Evolutionary conservation across 2,329 filamentous ascomycete species (phyloP), one percentile per base, ranked within the genome.

Genomic region (Akanthomyces dipterigenus): DNA sequence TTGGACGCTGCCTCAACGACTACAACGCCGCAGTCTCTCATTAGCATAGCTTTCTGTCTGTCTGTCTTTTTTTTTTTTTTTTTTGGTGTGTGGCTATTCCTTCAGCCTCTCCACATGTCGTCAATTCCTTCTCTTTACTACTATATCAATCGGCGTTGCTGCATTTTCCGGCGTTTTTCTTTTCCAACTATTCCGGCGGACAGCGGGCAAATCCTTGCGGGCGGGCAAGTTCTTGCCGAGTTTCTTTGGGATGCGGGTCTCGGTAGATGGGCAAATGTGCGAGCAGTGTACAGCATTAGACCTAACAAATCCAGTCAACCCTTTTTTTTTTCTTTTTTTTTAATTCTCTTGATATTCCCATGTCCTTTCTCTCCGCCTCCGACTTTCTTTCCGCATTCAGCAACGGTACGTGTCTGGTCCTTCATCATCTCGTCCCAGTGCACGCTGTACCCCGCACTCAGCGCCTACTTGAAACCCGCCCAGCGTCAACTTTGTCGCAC

Each of bases 1-100:
- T 18, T 90, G 88, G 88, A 87, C 87, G 55, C 76, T 90, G 55
- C 87, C 87, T 2, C 81, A 84, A 70, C 78, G 82, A 66, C 76
- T 76, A 49, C 70, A 72, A 18, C 60, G 60, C 22, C 64, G 66
- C 34, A 66, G 73, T 12, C 60, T 65, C 49, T 54, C 61, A 43
- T 57, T 49, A 55, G 51, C 48, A 54, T 59, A 22, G 55, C 16
- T 49, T 42, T 43, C 42, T n/a, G 22, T 63, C n/a, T 58, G 22
- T 50, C 1, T n/a, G 5, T 34, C 22, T 20, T 31, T 31, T 42
- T 16, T 18, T 3, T 38, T 53, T 55, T 55, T 20, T 46, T 22
- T 34, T 46, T n/a, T n/a, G n/a, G n/a, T n/a, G n/a, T n/a, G n/a
- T n/a, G n/a, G n/a, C n/a, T n/a, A n/a, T n/a, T n/a, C n/a, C n/a